These are phyloP conservation scores for Cercospora janseana DNA, from an alignment of 2,329 filamentous ascomycete species.

Conservation along the genomic window DNA sequence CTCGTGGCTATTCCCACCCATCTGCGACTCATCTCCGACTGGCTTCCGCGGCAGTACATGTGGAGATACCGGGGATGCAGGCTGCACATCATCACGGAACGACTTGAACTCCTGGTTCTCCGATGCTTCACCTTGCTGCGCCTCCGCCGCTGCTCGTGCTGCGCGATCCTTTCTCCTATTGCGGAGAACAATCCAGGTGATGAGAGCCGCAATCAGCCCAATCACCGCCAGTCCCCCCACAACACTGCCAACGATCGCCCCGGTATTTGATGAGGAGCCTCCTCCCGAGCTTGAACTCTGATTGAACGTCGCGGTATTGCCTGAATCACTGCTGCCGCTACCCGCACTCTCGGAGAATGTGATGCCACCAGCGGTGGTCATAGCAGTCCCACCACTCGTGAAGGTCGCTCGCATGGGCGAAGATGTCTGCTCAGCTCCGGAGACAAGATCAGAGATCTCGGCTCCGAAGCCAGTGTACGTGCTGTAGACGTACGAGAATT, in stretches of 20 bases:
- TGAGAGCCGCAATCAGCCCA: constrained; percentile 11
- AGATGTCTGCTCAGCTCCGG: background rate
- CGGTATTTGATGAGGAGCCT: constrained; percentile 4
- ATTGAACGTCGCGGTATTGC: background rate
- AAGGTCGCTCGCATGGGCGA: background rate
- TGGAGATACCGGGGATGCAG: background rate
- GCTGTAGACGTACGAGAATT: constrained; percentile 8
- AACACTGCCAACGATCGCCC: constrained; percentile 10
- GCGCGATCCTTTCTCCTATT: constrained; percentile 11
- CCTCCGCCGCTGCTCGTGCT: background rate
- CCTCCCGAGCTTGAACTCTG: background rate
- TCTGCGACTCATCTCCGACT: background rate
- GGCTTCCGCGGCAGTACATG: background rate
- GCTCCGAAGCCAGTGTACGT: constrained; percentile 10
- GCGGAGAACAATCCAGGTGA: constrained; percentile 13
- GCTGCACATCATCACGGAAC: background rate
- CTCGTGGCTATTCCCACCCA: background rate
- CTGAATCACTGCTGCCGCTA: background rate
- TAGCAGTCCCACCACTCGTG: background rate
- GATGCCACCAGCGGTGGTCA: background rate
- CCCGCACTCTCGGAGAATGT: background rate
- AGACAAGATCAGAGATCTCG: background rate
- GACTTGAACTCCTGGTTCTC: constrained; percentile 2
- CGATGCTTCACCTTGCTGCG: background rate
- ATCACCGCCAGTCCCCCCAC: constrained; percentile 11